Base-by-base conservation (phyloP, 1,139 yeast species). In the Taiozyma sp. region DNA sequence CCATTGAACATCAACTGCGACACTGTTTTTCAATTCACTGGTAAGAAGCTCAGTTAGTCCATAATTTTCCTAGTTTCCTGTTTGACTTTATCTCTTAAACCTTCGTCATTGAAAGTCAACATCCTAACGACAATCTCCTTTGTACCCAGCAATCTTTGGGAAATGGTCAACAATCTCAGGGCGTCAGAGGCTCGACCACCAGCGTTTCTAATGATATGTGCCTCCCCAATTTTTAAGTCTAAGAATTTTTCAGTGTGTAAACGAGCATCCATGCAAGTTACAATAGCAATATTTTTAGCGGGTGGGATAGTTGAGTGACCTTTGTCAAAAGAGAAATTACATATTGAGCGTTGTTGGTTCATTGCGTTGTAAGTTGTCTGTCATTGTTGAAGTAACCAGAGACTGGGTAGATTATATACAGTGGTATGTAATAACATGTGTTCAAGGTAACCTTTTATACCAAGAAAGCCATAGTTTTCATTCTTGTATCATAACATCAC, bases 261-360 rank as follows among this genome's bases (percentile, higher is more conserved):
- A 56, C 78, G 60, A 7, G 78, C 78, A 61, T 74, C 78, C 78
- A 74, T 74, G 56, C 78, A 74, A 0, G 70, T 65, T n/a, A 73
- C 66, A 24, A 73, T 67, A 1, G 72, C 68, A 23, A 71, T 70
- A 51, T 71, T 64, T 45, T 70, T 64, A 4, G 63, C 63, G 8
- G 78, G 54, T 39, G 52, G 52, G 19, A 51, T 22, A 3, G 54
- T 29, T 12, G 49, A 22, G 8, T 23, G 16, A 2, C 54, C 54
- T 41, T 38, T 24, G 24, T 36, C 43, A 41, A 45, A 43, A 22
- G 34, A 16, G 4, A 41, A 19, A 19, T 9, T 28, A 39, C 42
- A 45, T 24, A 34, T 3, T 51, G n/a, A 8, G 16, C 23, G 10
- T 41, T 48, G 34, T 44, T 43, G 13, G 34, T 23, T 51, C 46